Evolutionary conservation across 2,329 filamentous ascomycete genomes (phyloP).

Genomic region (Pseudocercospora vitis): DNA sequence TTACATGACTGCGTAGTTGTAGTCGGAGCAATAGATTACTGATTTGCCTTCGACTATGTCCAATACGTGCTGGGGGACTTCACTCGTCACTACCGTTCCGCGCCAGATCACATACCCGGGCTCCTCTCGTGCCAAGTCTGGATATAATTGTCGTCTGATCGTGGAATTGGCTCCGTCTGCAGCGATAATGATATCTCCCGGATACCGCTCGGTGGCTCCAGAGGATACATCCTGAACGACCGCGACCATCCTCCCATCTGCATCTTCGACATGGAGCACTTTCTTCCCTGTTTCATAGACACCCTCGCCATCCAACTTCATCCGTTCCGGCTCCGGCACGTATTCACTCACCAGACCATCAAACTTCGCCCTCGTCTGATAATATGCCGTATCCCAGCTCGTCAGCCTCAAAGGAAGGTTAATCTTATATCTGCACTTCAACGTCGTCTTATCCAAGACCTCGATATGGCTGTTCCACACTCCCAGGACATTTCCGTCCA

Average conservation of each 20-base stretch:
- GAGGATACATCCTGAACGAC: constrained; percentile 16
- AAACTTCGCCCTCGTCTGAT: constrained; percentile 24
- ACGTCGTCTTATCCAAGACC: constrained; percentile 17
- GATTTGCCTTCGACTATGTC: constrained; percentile 16
- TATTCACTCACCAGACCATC: constrained; percentile 23
- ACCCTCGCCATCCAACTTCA: constrained; percentile 10
- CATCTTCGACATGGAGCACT: constrained; percentile 12
- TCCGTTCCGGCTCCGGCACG: constrained; percentile 13
- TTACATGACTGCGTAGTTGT: constrained; percentile 25
- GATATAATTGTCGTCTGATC: constrained; percentile 22
- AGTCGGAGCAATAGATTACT: constrained; percentile 16
- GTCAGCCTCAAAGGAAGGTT: constrained; percentile 15
- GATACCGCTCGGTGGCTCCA: constrained; percentile 10
- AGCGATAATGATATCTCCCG: constrained; percentile 26
- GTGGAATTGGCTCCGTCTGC: constrained; percentile 29
- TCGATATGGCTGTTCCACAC: constrained; percentile 13
- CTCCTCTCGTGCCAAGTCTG: constrained; percentile 19
- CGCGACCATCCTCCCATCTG: constrained; percentile 8
- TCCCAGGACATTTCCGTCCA: constrained; percentile 18
- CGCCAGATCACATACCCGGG: constrained; percentile 30
- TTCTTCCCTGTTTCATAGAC: constrained; percentile 17
- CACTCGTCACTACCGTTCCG: constrained; percentile 20
- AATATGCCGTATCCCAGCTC: constrained; percentile 26
- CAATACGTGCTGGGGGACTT: constrained; percentile 14
- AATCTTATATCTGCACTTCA: constrained; percentile 15